Evolutionary conservation across 371 early-diverging fungal species (phyloP).

Genomic region (Mortierella sp.): DNA sequence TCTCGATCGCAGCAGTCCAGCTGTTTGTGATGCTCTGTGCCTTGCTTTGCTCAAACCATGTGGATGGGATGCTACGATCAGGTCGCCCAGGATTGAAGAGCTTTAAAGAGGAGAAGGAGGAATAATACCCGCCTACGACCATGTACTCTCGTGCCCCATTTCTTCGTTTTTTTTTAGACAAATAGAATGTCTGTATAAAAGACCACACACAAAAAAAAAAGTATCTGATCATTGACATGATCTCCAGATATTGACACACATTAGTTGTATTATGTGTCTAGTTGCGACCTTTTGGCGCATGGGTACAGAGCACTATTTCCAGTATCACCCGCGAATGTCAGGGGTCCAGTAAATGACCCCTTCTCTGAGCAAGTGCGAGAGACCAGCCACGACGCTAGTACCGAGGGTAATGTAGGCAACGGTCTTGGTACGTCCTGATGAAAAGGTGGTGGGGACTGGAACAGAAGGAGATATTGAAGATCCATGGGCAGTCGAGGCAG

Average conservation of each 20-base stretch:
- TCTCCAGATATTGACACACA: background rate
- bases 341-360: conserved; percentile 55
- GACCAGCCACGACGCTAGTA: conserved; percentile 22
- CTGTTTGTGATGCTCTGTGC: conserved; percentile 63
- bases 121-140: background rate
- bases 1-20: conserved; percentile 61
- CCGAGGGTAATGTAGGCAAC: conserved; percentile 34
- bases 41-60: conserved; percentile 69
- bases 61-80: conserved; percentile 60
- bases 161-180: background rate
- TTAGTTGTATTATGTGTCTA: background rate
- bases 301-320: too few relatives aligned
- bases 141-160: background rate
- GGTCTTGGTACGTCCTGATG: conserved; percentile 23
- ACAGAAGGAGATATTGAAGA: conserved; percentile 1
- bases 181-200: background rate
- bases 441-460: conserved; percentile 1
- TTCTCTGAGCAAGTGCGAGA: conserved; percentile 30
- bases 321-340: conserved; percentile 36
- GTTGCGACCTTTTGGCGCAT: background rate
- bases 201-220: too few relatives aligned
- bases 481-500: conserved; percentile 17
- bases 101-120: conserved; percentile 36
- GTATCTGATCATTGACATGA: too few relatives aligned
- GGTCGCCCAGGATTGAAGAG: conserved; percentile 46